Percentiles rank a stretch among this genome's conserved stretches.
phyloP scores from a whole-genome alignment of 2,329 filamentous ascomycete genomes.

The Allantophomopsis cytisporea region DNA sequence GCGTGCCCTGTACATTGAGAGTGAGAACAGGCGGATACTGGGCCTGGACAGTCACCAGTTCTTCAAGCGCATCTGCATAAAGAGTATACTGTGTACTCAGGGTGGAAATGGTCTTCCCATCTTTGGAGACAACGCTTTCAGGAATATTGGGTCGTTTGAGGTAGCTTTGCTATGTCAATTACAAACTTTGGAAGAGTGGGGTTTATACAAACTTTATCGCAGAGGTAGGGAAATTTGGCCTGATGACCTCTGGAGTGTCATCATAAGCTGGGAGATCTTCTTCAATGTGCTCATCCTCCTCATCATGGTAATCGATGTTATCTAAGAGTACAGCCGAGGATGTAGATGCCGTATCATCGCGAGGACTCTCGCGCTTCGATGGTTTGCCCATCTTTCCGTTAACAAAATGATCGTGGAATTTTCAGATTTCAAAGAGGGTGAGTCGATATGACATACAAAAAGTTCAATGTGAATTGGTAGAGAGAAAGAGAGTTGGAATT shows the following conservation, averaged over 20 bases:
- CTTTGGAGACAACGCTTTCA: slow-evolving; percentile 11
- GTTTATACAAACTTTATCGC: background rate
- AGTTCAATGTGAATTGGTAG: too few relatives aligned
- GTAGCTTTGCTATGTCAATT: slow-evolving; percentile 1
- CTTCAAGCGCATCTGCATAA: slow-evolving; percentile 8
- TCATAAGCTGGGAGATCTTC: slow-evolving; percentile 8
- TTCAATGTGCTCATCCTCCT: background rate
- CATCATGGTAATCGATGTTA: slow-evolving; percentile 10
- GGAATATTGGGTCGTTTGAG: slow-evolving; percentile 10
- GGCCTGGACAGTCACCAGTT: slow-evolving; percentile 14
- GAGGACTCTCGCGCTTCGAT: background rate
- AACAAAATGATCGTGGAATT: background rate
- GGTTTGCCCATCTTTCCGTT: background rate
- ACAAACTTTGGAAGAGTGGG: background rate
- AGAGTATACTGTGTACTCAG: slow-evolving; percentile 14
- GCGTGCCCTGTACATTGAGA: slow-evolving; percentile 17
- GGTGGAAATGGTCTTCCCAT: slow-evolving; percentile 11
- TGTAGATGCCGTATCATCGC: slow-evolving; percentile 11
- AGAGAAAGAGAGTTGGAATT: too few relatives aligned
- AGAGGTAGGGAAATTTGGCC: background rate
- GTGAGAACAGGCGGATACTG: slow-evolving; percentile 13
- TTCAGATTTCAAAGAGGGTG: background rate
- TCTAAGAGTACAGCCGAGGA: slow-evolving; percentile 10
- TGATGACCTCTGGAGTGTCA: slow-evolving; percentile 2
- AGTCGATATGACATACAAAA: too few relatives aligned